Evolutionary conservation across 1,139 yeast species (phyloP), one percentile per base, ranked within the genome.

Genomic region (Nematodospora anomalae): DNA sequence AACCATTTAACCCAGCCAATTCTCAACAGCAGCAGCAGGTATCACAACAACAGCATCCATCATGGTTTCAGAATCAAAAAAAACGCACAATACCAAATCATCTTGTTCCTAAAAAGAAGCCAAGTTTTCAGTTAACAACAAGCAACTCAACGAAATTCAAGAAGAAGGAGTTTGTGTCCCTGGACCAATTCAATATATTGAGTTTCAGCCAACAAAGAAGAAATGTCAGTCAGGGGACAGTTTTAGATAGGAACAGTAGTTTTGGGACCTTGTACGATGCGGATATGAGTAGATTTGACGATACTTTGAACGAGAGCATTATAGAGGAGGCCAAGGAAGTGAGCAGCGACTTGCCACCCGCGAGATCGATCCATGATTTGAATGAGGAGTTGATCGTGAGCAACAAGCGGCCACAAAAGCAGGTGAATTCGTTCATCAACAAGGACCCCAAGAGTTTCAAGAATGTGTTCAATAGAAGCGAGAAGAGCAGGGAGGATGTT

Each of bases 1-100:
- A 15, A 20, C 16, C 9, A 10, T 15, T 13, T n/a, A n/a, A n/a
- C n/a, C n/a, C n/a, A n/a, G 16, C 26, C 11, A 32, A 4, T 11
- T 30, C 33, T n/a, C 33, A 26, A 15, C 11, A 6, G 5, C 31
- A 28, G 16, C 31, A 32, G 14, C 29, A 18, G 9, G 23, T 16
- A n/a, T 16, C 7, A 6, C 33, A 25, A 16, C 33, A 15, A 25
- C 37, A 36, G 12, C 52, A 57, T 33, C 79, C 80, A 1, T 50
- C 60, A 21, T 79, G 84, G 84, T 69, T 72, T 45, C 74, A 71
- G 35, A 74, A 74, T 43, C 71, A 78, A 13, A 74, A 73, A 43
- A 76, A 74, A 45, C 65, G 87, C 45, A 67, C 75, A 1, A 76
- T 80, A 31, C 87, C 88, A 13, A 80, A 70, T 42, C 77, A 71